phyloP scores from a whole-genome alignment of 495 filamentous ascomycete species.

The Cetradonia linearis region DNA sequence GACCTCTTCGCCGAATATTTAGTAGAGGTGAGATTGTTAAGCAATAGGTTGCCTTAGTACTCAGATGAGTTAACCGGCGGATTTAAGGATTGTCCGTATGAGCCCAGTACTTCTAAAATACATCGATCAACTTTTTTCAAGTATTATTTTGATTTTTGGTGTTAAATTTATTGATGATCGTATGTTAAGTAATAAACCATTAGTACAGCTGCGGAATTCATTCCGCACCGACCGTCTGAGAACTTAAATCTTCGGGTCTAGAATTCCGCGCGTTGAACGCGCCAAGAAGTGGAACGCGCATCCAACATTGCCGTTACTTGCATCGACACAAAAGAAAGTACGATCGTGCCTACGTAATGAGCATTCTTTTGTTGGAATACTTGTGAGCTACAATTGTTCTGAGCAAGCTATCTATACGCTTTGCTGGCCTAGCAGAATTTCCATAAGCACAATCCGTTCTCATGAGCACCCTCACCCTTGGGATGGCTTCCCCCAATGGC shows the following conservation, averaged over 20 bases:
- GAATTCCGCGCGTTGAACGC: neutral
- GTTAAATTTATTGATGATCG: too few relatives aligned
- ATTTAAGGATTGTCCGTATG: too few relatives aligned
- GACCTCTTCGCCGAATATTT: too few relatives aligned
- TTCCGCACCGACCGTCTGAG: too few relatives aligned
- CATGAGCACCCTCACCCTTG: conserved; percentile 19
- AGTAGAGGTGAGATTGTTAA: too few relatives aligned
- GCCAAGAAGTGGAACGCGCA: conserved; percentile 6
- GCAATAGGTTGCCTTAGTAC: too few relatives aligned
- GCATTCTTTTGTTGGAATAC: neutral
- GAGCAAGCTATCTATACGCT: neutral
- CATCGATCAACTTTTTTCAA: too few relatives aligned
- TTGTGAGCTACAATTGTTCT: neutral
- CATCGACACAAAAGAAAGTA: neutral
- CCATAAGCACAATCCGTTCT: neutral
- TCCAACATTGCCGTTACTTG: neutral
- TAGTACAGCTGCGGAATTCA: too few relatives aligned
- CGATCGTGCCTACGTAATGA: neutral
- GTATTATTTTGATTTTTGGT: too few relatives aligned
- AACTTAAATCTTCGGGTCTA: conserved; percentile 1
- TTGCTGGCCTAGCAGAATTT: neutral
- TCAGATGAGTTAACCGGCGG: too few relatives aligned
- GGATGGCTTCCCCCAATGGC: conserved; percentile 22
- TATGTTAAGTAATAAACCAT: too few relatives aligned
- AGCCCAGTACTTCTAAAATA: too few relatives aligned